Evolutionary conservation across 352 stramenopile species (phyloP).

Genomic region (Globisporangium megalacanthum): DNA sequence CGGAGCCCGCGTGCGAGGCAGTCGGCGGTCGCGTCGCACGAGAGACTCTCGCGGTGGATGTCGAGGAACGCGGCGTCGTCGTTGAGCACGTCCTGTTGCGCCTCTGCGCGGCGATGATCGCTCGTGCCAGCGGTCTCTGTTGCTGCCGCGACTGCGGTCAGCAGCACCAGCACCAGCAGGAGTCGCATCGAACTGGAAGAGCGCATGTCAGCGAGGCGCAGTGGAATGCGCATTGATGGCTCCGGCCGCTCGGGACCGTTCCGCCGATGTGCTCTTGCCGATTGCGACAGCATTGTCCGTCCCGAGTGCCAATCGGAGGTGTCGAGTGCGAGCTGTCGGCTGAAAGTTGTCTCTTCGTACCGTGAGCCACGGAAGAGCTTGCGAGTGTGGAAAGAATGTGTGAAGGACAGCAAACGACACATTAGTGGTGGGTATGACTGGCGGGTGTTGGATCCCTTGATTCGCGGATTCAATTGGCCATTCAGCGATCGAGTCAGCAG

Average conservation of each 20-base stretch:
- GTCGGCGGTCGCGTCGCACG: slow-evolving; percentile 42
- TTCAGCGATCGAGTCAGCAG: too few relatives aligned
- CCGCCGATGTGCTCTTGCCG: slow-evolving; percentile 1
- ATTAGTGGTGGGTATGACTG: too few relatives aligned
- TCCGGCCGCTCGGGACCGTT: not conserved
- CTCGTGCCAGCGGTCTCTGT: not conserved
- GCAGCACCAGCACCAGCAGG: not conserved
- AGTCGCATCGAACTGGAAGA: not conserved
- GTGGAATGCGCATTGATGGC: not conserved
- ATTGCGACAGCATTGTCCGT: too few relatives aligned
- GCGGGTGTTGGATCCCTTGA: too few relatives aligned
- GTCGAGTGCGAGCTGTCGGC: too few relatives aligned
- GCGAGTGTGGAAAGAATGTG: too few relatives aligned
- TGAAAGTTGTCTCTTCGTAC: too few relatives aligned
- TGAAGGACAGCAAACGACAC: too few relatives aligned
- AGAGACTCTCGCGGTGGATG: slow-evolving; percentile 12
- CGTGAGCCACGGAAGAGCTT: too few relatives aligned
- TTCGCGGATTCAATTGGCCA: too few relatives aligned
- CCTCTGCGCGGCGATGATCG: not conserved
- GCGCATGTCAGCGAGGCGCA: not conserved
- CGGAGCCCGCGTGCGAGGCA: slow-evolving; percentile 35
- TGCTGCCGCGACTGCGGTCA: not conserved
- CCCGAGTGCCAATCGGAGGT: not conserved
- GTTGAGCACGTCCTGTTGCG: slow-evolving; percentile 10
- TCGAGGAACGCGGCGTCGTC: slow-evolving; percentile 13